These are phyloP conservation scores for Pythium sukuiense DNA, from an alignment of 352 stramenopile species.

Conservation along the genomic window DNA sequence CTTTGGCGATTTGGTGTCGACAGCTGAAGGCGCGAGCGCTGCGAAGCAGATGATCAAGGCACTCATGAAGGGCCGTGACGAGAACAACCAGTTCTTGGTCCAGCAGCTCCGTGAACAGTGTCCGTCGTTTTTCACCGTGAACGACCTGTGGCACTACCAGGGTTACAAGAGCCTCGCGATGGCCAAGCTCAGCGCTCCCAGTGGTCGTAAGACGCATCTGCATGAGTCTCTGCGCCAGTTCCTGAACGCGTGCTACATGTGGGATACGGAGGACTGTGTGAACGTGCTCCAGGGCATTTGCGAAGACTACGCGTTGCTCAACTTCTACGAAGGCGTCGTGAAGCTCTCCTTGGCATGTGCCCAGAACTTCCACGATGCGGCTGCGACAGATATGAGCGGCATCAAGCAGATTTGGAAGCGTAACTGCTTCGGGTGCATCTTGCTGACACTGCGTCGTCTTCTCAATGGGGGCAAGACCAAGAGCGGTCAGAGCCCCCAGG, in stretches of 20 bases:
- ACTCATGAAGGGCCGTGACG: slow-evolving; percentile 73
- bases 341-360: slow-evolving; percentile 80
- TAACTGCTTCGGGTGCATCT: slow-evolving; percentile 74
- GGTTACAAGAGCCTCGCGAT: slow-evolving; percentile 82
- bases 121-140: slow-evolving; percentile 80
- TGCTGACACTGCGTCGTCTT: slow-evolving; percentile 64
- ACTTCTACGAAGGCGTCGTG: slow-evolving; percentile 86
- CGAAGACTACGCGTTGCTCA: slow-evolving; percentile 74
- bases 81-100: slow-evolving; percentile 82
- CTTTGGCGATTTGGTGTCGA: slow-evolving; percentile 80
- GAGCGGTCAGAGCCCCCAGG: slow-evolving; percentile 51
- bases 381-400: slow-evolving; percentile 59
- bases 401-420: slow-evolving; percentile 71
- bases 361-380: slow-evolving; percentile 76
- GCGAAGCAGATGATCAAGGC: slow-evolving; percentile 80
- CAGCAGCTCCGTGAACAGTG: slow-evolving; percentile 85
- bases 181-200: slow-evolving; percentile 71
- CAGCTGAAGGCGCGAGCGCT: slow-evolving; percentile 51
- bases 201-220: slow-evolving; percentile 60
- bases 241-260: slow-evolving; percentile 82
- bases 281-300: slow-evolving; percentile 79
- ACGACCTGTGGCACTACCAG: slow-evolving; percentile 82
- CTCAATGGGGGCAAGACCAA: slow-evolving; percentile 35
- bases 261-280: slow-evolving; percentile 77
- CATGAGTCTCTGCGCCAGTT: slow-evolving; percentile 80